Evolutionary conservation across 495 filamentous ascomycete genomes (phyloP).

Genomic region (Xylaria scruposa): DNA sequence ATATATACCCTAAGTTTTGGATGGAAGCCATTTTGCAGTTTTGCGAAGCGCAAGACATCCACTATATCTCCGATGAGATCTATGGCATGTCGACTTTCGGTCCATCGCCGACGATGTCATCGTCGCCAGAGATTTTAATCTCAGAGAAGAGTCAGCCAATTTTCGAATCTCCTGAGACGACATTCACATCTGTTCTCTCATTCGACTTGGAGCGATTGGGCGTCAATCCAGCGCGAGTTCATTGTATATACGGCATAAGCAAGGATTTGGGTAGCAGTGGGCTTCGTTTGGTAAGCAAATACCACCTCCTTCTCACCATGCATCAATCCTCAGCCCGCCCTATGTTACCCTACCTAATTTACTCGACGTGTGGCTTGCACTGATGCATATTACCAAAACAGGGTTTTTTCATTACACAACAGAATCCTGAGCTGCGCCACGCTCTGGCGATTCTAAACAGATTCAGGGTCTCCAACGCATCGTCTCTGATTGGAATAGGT

Average conservation of each 20-base stretch:
- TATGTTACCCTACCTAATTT: slow-evolving; percentile 3
- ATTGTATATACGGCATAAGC: slow-evolving; percentile 15
- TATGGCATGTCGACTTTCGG: slow-evolving; percentile 18
- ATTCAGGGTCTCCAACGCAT: slow-evolving; percentile 5
- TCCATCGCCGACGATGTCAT: background rate
- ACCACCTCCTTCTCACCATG: background rate
- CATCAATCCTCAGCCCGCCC: background rate
- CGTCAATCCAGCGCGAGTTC: slow-evolving; percentile 12
- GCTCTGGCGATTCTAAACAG: slow-evolving; percentile 7
- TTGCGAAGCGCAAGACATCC: slow-evolving; percentile 1
- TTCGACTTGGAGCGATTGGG: slow-evolving; percentile 6
- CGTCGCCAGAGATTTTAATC: background rate
- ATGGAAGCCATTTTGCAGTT: slow-evolving; percentile 12
- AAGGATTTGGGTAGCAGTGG: slow-evolving; percentile 16
- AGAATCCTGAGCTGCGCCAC: slow-evolving; percentile 9
- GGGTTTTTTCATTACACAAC: slow-evolving; percentile 10
- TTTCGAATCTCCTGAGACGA: slow-evolving; percentile 11
- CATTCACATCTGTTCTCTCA: slow-evolving; percentile 8
- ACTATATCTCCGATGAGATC: slow-evolving; percentile 18
- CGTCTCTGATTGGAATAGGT: slow-evolving; percentile 2
- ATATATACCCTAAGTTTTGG: slow-evolving; percentile 8
- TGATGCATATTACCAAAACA: background rate
- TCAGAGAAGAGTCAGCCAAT: slow-evolving; percentile 11
- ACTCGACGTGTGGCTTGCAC: background rate
- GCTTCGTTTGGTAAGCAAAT: slow-evolving; percentile 17